Evolutionary conservation across 2,329 filamentous ascomycete species (phyloP).

Genomic region (Trichoderma gracile): DNA sequence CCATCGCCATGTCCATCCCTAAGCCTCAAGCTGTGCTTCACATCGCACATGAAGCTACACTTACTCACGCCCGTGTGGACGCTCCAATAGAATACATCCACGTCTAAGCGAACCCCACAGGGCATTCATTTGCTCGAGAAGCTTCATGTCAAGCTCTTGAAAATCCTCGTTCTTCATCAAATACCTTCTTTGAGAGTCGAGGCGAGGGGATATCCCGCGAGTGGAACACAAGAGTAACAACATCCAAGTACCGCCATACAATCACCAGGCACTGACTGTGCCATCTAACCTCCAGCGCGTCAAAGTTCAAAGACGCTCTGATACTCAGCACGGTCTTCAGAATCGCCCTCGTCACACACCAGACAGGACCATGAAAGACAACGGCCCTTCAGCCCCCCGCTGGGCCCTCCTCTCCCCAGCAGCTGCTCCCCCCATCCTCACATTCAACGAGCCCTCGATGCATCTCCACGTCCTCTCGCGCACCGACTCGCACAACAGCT

Average conservation of each 20-base stretch:
- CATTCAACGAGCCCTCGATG: neutral
- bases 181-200: too few species aligned
- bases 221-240: too few species aligned
- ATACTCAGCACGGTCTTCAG: neutral
- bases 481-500: slow-evolving; percentile 4
- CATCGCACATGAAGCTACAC: neutral
- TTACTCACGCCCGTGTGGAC: neutral
- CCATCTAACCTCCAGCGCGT: too few species aligned
- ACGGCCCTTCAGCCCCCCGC: neutral
- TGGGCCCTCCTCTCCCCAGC: slow-evolving; percentile 3
- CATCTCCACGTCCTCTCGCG: neutral
- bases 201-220: too few species aligned
- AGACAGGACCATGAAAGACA: neutral
- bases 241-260: too few species aligned
- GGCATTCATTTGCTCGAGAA: neutral
- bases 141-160: neutral
- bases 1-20: too few species aligned
- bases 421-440: slow-evolving; percentile 9
- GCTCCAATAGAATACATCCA: slow-evolving; percentile 21
- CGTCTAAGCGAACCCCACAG: slow-evolving; percentile 16
- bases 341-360: neutral
- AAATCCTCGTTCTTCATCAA: too few species aligned
- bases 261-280: too few species aligned
- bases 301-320: neutral
- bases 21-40: neutral